Evolutionary conservation across 2,329 filamentous ascomycete genomes (phyloP).

Genomic region (Stromatinia cepivora): DNA sequence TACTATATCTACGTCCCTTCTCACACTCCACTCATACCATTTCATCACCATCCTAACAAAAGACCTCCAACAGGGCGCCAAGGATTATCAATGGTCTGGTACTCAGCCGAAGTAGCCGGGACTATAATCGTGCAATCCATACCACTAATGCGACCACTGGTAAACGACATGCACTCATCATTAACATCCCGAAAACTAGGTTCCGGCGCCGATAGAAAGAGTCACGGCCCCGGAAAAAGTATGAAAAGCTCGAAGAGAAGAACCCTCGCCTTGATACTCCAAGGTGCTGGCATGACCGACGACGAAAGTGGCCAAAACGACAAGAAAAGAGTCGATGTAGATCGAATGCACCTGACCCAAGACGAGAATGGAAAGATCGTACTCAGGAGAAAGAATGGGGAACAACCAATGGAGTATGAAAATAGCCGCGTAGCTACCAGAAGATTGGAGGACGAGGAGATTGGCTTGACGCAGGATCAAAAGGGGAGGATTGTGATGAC

Average conservation of each 20-base stretch:
- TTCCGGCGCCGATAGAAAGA: not conserved
- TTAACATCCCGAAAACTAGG: slow-evolving; percentile 38
- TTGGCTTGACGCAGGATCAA: slow-evolving; percentile 12
- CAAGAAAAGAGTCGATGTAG: not conserved
- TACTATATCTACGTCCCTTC: not conserved
- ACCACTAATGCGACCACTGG: slow-evolving; percentile 51
- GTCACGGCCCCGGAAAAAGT: not conserved
- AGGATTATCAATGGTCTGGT: slow-evolving; percentile 48
- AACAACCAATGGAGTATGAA: not conserved
- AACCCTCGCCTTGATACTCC: slow-evolving; percentile 7
- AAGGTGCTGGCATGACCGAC: not conserved
- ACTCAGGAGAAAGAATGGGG: not conserved
- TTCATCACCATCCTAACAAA: not conserved
- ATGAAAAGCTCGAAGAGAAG: not conserved
- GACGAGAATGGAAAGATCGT: slow-evolving; percentile 12
- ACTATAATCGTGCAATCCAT: slow-evolving; percentile 58
- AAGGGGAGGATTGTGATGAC: not conserved
- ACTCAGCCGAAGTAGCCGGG: slow-evolving; percentile 53
- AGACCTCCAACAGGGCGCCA: slow-evolving; percentile 42
- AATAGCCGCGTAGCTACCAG: not conserved
- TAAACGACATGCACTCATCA: slow-evolving; percentile 46
- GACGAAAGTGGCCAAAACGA: slow-evolving; percentile 18
- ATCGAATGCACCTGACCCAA: slow-evolving; percentile 10
- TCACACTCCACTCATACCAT: not conserved
- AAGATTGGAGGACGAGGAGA: slow-evolving; percentile 7